These are phyloP conservation scores for Hebeloma cylindrosporum DNA, from an alignment of 768 basidiomycete genomes.

Conservation along the genomic window DNA sequence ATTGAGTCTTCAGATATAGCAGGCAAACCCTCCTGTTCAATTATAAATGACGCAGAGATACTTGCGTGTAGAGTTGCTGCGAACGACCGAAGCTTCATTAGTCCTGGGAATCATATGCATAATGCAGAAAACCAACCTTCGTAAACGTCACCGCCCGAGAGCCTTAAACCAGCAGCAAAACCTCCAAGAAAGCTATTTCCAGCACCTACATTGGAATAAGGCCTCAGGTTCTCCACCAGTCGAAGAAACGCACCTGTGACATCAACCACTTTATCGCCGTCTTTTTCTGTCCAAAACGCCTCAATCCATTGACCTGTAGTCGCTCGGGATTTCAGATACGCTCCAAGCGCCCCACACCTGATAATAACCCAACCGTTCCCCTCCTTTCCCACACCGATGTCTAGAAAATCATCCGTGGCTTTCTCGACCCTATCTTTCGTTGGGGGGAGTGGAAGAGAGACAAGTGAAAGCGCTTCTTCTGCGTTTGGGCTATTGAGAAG, in stretches of 20 bases:
- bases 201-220: slow-evolving; percentile 54
- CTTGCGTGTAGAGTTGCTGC: slow-evolving; percentile 77
- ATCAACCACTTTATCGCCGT: slow-evolving; percentile 60
- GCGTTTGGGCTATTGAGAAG: slow-evolving; percentile 69
- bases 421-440: slow-evolving; percentile 58
- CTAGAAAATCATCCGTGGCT: slow-evolving; percentile 63
- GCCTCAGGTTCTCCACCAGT: slow-evolving; percentile 5
- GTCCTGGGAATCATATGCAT: slow-evolving; percentile 3
- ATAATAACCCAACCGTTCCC: slow-evolving; percentile 67
- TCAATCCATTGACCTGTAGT: slow-evolving; percentile 58
- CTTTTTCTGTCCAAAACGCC: slow-evolving; percentile 70
- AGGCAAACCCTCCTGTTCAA: slow-evolving; percentile 84
- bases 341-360: slow-evolving; percentile 71
- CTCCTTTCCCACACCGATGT: slow-evolving; percentile 52
- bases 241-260: slow-evolving; percentile 65
- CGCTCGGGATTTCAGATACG: slow-evolving; percentile 52
- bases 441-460: slow-evolving; percentile 52
- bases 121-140: slow-evolving; percentile 49
- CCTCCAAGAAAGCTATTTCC: slow-evolving; percentile 90
- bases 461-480: slow-evolving; percentile 71
- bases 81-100: background rate
- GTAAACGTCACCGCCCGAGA: slow-evolving; percentile 60
- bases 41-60: slow-evolving; percentile 78
- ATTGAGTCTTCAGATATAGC: slow-evolving; percentile 37
- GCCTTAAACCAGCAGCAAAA: slow-evolving; percentile 67